phyloP scores from a whole-genome alignment of 345 rosid species.

The Ceriops tagal region DNA sequence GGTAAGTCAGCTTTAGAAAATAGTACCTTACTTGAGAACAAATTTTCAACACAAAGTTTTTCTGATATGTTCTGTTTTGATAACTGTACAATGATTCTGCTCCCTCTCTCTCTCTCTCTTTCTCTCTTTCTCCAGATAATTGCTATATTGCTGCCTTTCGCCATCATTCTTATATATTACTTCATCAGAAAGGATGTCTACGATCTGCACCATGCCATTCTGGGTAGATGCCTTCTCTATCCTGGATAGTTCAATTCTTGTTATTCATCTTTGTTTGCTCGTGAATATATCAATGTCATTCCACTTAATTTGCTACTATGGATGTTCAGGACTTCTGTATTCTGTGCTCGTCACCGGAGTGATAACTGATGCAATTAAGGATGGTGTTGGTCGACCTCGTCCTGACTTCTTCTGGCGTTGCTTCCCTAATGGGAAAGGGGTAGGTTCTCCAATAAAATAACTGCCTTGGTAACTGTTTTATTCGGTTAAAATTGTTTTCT shows the following conservation, averaged over 20 bases:
- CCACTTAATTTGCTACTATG: constrained; percentile 13
- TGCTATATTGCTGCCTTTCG: constrained; percentile 61
- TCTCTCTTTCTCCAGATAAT: constrained; percentile 56
- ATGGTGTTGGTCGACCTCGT: constrained; percentile 91
- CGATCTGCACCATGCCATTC: constrained; percentile 80
- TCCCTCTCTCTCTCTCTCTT: not conserved
- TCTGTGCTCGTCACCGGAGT: constrained; percentile 76
- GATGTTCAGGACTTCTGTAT: constrained; percentile 60
- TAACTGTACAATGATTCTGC: not conserved
- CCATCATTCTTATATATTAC: constrained; percentile 56
- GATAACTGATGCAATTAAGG: constrained; percentile 86
- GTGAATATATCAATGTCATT: not conserved
- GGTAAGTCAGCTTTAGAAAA: constrained; percentile 35
- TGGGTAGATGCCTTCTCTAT: constrained; percentile 50
- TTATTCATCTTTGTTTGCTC: not conserved
- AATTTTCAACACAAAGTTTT: not conserved
- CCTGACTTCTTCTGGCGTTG: constrained; percentile 99
- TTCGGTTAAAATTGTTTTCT: not conserved
- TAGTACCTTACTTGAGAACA: not conserved
- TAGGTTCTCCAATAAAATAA: constrained; percentile 25
- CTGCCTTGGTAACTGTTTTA: not conserved
- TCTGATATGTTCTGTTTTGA: not conserved
- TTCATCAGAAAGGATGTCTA: constrained; percentile 71
- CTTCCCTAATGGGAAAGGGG: constrained; percentile 88
- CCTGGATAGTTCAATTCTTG: constrained; percentile 2